Base-by-base conservation (phyloP, 768 basidiomycete genomes). In the Mycena pura region DNA sequence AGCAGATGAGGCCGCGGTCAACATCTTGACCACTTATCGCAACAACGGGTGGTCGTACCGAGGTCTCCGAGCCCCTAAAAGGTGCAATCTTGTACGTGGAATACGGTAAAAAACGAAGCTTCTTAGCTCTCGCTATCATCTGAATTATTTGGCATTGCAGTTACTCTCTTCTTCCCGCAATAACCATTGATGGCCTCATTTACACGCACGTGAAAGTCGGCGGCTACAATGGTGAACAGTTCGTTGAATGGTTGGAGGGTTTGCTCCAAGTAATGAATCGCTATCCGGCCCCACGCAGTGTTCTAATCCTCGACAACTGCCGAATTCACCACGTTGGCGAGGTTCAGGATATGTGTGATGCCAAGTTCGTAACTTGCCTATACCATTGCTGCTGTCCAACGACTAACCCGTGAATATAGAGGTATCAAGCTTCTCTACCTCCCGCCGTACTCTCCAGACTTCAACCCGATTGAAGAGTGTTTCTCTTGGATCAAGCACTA, bases 391-490 rank as follows among this genome's bases (percentile, higher is more conserved):
- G 19, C 13, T 22, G n/a, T 58, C 5, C 48, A 22, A 27, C 36
- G 15, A 32, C 10, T 52, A 14, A 44, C n/a, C 14, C 17, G 34
- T 11, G 31, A 28, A 39, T 47, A 53, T 31, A 56, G 54, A 57
- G 75, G 69, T 44, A 67, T 68, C 8, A 65, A 60, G 29, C 68
- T 75, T 13, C 31, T 72, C 17, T 74, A 73, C 49, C 66, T 74
- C 3, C 74, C 74, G 10, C 71, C 76, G 24, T 76, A 76, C 58
- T 77, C 70, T 9, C 76, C 76, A 1, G 73, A 77, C 60, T 59
- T 73, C 61, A 76, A 76, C 59, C 76, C 74, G 4, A 77, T 76
- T 59, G 76, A 78, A 54, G 70, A 77, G 51, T 64, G 64, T 32
- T 77, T 77, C 49, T 69, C 67, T 6, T 69, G 46, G 43, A 61